These are phyloP conservation scores for Candida albicans DNA, from an alignment of 1,139 yeast genomes.

Conservation along the genomic window DNA sequence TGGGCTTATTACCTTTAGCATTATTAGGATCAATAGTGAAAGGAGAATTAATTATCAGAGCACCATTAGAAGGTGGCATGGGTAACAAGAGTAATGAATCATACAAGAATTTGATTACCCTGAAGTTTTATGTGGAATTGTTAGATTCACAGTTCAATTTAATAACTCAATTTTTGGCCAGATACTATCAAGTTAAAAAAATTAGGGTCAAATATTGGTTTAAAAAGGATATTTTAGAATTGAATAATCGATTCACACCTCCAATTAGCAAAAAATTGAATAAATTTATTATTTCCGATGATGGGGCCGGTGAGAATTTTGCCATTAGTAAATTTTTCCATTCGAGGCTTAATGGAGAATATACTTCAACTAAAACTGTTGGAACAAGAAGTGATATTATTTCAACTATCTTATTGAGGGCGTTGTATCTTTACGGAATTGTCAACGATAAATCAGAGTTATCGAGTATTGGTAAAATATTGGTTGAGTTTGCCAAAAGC, in stretches of 20 bases:
- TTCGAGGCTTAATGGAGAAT: conserved; percentile 22
- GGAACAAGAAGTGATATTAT: conserved; percentile 52
- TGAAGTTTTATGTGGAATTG: conserved; percentile 44
- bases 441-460: conserved; percentile 47
- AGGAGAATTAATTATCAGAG: conserved; percentile 62
- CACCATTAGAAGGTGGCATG: conserved; percentile 67
- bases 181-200: conserved; percentile 82
- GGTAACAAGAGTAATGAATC: conserved; percentile 38
- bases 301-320: conserved; percentile 27
- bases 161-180: conserved; percentile 70
- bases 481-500: conserved; percentile 34
- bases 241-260: conserved; percentile 56
- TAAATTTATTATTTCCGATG: conserved; percentile 33
- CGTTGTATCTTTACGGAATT: conserved; percentile 56
- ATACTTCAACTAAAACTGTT: conserved; percentile 24
- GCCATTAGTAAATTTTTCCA: conserved; percentile 34
- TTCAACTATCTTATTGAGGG: conserved; percentile 59
- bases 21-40: conserved; percentile 67
- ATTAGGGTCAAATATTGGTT: conserved; percentile 62
- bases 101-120: conserved; percentile 56
- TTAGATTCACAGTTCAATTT: conserved; percentile 66
- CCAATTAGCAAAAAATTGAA: conserved; percentile 31
- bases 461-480: conserved; percentile 57
- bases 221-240: conserved; percentile 45
- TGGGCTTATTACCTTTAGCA: conserved; percentile 71